These are phyloP conservation scores for Incumbomyces delicatus DNA, from an alignment of 2,329 filamentous ascomycete genomes.

Conservation along the genomic window DNA sequence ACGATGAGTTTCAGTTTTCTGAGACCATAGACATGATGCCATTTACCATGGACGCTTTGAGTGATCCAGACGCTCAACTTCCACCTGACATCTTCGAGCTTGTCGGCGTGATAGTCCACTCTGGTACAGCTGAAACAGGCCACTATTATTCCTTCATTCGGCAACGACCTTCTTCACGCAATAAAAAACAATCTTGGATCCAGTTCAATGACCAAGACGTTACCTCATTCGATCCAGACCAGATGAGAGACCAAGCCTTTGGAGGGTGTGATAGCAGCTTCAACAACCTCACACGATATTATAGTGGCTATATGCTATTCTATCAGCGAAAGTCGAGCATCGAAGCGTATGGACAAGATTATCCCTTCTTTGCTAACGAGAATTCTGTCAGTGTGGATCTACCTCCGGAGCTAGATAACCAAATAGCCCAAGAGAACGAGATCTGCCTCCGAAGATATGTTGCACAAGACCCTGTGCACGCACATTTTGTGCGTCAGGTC, in stretches of 20 bases:
- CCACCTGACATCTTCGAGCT: slow-evolving; percentile 77
- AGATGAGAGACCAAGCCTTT: slow-evolving; percentile 69
- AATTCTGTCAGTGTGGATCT: slow-evolving; percentile 41
- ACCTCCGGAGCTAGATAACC: slow-evolving; percentile 36
- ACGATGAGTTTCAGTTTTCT: slow-evolving; percentile 88
- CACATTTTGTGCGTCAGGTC: slow-evolving; percentile 54
- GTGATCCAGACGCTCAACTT: slow-evolving; percentile 45
- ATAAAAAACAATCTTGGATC: slow-evolving; percentile 55
- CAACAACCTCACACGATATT: slow-evolving; percentile 49
- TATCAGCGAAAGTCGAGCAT: slow-evolving; percentile 73
- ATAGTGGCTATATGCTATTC: slow-evolving; percentile 96
- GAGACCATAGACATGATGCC: slow-evolving; percentile 72
- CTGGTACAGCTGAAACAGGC: slow-evolving; percentile 83
- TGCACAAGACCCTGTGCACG: slow-evolving; percentile 64
- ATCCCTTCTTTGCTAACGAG: slow-evolving; percentile 37
- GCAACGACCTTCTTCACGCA: slow-evolving; percentile 53
- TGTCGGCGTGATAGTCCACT: slow-evolving; percentile 89
- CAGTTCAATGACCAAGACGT: slow-evolving; percentile 93
- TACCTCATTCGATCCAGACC: slow-evolving; percentile 59
- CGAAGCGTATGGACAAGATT: slow-evolving; percentile 40
- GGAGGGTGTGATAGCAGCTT: slow-evolving; percentile 54
- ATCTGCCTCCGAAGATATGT: slow-evolving; percentile 65
- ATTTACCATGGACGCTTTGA: slow-evolving; percentile 80
- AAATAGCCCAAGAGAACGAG: slow-evolving; percentile 64
- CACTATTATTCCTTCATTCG: slow-evolving; percentile 97